A percentile compares a stretch with the other conserved stretches of the same genome.
Conservation (phyloP, 129 eudicot genomes). For the Saposhnikovia divaricata region DNA sequence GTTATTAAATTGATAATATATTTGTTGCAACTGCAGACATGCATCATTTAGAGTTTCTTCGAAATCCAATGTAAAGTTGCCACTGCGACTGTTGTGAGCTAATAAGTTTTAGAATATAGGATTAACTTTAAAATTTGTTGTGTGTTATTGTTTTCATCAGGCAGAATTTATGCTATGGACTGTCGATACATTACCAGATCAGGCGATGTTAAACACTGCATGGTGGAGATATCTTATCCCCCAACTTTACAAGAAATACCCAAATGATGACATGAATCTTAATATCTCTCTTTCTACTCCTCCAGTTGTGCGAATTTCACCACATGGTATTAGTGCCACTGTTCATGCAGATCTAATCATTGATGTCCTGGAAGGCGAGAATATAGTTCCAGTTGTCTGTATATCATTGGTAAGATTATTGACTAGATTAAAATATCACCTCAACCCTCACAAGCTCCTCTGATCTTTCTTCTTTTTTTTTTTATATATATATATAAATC, state of each 20-base stretch:
- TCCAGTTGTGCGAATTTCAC: constrained; percentile 36
- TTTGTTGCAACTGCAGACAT: neutral
- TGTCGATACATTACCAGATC: constrained; percentile 58
- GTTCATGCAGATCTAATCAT: constrained; percentile 43
- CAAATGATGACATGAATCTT: constrained; percentile 55
- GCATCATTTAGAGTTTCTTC: neutral
- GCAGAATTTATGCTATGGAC: constrained; percentile 56
- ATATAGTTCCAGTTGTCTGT: constrained; percentile 46
- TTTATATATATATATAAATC: too few relatives aligned
- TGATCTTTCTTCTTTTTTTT: neutral
- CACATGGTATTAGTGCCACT: constrained; percentile 27
- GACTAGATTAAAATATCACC: neutral
- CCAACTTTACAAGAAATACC: constrained; percentile 53
- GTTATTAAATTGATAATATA: neutral
- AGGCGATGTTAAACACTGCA: constrained; percentile 49
- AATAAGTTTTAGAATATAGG: neutral
- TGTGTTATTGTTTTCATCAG: constrained; percentile 18
- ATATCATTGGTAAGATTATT: constrained; percentile 50
- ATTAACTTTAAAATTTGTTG: neutral
- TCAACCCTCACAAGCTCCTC: neutral
- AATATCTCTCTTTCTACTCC: constrained; percentile 45
- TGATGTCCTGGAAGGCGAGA: constrained; percentile 38
- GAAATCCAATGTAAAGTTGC: neutral
- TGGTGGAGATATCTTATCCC: constrained; percentile 72
- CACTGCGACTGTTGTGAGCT: neutral